Evolutionary conservation across 192 early-diverging fungal genomes (phyloP).

Genomic region (Cladochytrium replicatum): DNA sequence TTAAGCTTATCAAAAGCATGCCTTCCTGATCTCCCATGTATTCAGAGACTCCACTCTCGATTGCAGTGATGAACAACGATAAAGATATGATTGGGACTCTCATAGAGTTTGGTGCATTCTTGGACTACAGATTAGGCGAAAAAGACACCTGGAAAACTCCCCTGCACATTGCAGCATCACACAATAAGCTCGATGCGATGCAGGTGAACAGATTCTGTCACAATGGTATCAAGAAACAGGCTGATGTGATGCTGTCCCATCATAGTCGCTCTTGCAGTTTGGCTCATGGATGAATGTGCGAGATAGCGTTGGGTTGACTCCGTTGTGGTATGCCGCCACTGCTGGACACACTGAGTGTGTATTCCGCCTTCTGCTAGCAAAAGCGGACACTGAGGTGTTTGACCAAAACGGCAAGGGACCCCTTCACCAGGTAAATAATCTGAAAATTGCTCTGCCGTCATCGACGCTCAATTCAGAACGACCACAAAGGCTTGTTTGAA

Average conservation of each 20-base stretch:
- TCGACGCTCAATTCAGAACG: neutral
- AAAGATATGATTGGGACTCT: constrained; percentile 24
- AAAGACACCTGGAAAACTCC: constrained; percentile 36
- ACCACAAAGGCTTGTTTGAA: constrained; percentile 29
- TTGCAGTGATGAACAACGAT: constrained; percentile 41
- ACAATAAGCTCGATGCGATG: constrained; percentile 33
- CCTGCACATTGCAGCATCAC: constrained; percentile 34
- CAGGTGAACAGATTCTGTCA: constrained; percentile 8
- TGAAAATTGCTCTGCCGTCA: neutral
- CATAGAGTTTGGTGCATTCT: constrained; percentile 35
- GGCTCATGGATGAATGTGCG: constrained; percentile 38
- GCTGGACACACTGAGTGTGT: constrained; percentile 30
- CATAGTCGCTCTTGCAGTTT: constrained; percentile 25
- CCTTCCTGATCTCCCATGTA: too few species aligned
- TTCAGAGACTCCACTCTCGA: constrained; percentile 37
- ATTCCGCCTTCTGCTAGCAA: constrained; percentile 28
- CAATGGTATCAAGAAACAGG: too few species aligned
- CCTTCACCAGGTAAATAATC: constrained; percentile 28
- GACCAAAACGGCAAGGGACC: constrained; percentile 39
- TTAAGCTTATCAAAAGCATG: too few species aligned
- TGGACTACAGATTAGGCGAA: constrained; percentile 35
- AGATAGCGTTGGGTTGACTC: constrained; percentile 29
- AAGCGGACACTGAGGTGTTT: constrained; percentile 32
- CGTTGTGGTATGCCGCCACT: constrained; percentile 35
- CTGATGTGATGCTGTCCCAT: too few species aligned